A percentile compares a stretch with the other conserved stretches of the same genome.
Conservation (phyloP, 768 basidiomycete genomes). For the Scleroderma bovista region DNA sequence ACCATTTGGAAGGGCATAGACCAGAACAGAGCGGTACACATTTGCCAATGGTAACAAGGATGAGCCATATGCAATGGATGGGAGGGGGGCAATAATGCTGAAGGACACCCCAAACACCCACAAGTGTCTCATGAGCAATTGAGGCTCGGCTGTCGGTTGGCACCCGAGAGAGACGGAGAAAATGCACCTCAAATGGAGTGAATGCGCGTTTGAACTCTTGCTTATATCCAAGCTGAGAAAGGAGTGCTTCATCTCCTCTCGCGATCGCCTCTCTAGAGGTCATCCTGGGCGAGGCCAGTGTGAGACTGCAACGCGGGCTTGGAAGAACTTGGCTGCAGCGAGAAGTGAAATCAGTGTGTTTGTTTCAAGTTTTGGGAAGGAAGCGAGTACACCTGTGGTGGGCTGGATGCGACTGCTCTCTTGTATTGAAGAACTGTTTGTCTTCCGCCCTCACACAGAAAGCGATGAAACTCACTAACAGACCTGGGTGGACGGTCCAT, state of each 20-base stretch:
- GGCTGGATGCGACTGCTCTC: too few relatives aligned
- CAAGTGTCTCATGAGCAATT: too few relatives aligned
- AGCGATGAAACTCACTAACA: too few relatives aligned
- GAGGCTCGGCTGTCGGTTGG: not conserved
- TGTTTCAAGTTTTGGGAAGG: too few relatives aligned
- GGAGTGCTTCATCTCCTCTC: constrained; percentile 13
- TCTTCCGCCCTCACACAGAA: too few relatives aligned
- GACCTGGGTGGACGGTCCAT: too few relatives aligned
- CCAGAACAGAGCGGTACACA: constrained; percentile 35
- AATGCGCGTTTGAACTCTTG: constrained; percentile 35
- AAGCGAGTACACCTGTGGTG: too few relatives aligned
- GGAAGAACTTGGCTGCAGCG: too few relatives aligned
- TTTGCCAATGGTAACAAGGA: not conserved
- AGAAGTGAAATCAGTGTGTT: too few relatives aligned
- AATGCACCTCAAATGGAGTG: constrained; percentile 27
- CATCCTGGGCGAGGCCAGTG: not conserved
- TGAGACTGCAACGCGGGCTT: too few relatives aligned
- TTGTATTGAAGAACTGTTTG: too few relatives aligned
- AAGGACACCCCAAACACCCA: constrained; percentile 70
- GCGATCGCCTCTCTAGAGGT: not conserved
- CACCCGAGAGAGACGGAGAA: not conserved
- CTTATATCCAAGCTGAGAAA: constrained; percentile 20
- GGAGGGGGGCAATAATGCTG: constrained; percentile 65
- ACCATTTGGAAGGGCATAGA: constrained; percentile 47
- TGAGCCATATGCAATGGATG: constrained; percentile 51